Evolutionary conservation across 306 rosid genomes (phyloP), one percentile per base, ranked within the genome.

Genomic region (Sesbania bispinosa): DNA sequence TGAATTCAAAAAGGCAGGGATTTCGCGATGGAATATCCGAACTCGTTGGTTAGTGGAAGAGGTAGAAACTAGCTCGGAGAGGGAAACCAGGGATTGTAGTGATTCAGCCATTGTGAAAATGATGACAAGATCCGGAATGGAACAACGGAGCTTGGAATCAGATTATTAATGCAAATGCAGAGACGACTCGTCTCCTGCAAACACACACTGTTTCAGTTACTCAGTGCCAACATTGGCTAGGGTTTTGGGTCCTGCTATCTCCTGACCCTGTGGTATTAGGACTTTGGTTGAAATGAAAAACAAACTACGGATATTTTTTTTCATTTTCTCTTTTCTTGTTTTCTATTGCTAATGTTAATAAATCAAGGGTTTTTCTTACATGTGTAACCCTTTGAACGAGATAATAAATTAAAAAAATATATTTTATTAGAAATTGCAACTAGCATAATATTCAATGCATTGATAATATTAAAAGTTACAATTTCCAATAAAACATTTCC

Each of bases 21-120:
- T 75, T 80, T 94, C 89, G 38, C 78, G 68, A 9, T 80, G 80
- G 85, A 94, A 94, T 64, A 94, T 88, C 55, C 85, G 82, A 63
- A 85, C 66, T 7, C 96, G 99, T 30, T 85, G 83, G 69, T 69
- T 86, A 13, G 91, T 85, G 62, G 97, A 91, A 2, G 86, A 48
- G 62, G 95, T 85, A 62, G 96, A 72, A 51, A 91, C 91, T 59
- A 78, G 67, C 39, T 79, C 86, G 47, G 87, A 76, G 59, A 87
- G 80, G 62, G 93, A 78, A 73, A 62, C 42, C 5, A 90, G 78
- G 14, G 89, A 69, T 71, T 86, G 96, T 57, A 84, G 10, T 1
- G 95, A 85, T 67, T 83, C 88, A 60, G 84, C 90, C 99, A 89
- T 90, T 42, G 81, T 38, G 1, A 2, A 62, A 79, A 75, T 45